A percentile compares a stretch with the other conserved stretches of the same genome.
Conservation (phyloP, 495 filamentous ascomycete genomes). For the Aspergillus panamensis region DNA sequence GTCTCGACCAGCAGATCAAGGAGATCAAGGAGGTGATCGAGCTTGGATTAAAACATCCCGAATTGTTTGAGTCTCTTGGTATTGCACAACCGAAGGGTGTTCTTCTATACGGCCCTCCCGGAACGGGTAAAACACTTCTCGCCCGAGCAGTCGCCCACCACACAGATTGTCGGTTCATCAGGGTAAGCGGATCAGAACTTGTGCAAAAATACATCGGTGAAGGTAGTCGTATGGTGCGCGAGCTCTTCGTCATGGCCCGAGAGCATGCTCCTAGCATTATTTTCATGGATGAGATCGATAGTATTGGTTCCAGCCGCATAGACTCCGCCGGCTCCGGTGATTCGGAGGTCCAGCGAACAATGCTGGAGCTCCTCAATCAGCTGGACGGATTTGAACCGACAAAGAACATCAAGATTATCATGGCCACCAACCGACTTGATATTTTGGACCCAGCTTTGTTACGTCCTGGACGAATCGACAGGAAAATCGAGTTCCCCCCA, state of each 20-base stretch:
- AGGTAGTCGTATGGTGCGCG: constrained; percentile 96
- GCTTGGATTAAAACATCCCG: constrained; percentile 95
- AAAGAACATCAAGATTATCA: constrained; percentile 99
- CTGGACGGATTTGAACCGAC: constrained; percentile 98
- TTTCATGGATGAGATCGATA: constrained; percentile 99
- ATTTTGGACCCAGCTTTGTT: constrained; percentile 94
- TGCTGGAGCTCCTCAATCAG: constrained; percentile 97
- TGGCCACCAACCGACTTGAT: constrained; percentile 97
- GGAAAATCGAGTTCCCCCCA: constrained; percentile 99
- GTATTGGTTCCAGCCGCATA: constrained; percentile 94
- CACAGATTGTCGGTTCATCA: constrained; percentile 97
- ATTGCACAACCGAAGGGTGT: constrained; percentile 99
- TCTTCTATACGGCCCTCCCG: constrained; percentile 92
- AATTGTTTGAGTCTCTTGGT: constrained; percentile 96
- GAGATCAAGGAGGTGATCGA: constrained; percentile 99
- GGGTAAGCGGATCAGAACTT: constrained; percentile 91
- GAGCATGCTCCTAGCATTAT: constrained; percentile 99
- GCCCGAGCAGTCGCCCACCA: constrained; percentile 96
- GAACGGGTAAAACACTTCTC: constrained; percentile 94
- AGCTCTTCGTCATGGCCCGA: constrained; percentile 98
- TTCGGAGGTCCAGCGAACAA: constrained; percentile 99
- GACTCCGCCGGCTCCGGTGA: constrained; percentile 93
- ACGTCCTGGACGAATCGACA: constrained; percentile 92
- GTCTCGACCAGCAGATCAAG: constrained; percentile 98
- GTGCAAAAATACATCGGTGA: constrained; percentile 99